Percentiles rank a stretch among this genome's conserved stretches.
Evolutionary conservation across 2,329 filamentous ascomycete species (phyloP).

Genomic region (Talaromyces pinophilus): DNA sequence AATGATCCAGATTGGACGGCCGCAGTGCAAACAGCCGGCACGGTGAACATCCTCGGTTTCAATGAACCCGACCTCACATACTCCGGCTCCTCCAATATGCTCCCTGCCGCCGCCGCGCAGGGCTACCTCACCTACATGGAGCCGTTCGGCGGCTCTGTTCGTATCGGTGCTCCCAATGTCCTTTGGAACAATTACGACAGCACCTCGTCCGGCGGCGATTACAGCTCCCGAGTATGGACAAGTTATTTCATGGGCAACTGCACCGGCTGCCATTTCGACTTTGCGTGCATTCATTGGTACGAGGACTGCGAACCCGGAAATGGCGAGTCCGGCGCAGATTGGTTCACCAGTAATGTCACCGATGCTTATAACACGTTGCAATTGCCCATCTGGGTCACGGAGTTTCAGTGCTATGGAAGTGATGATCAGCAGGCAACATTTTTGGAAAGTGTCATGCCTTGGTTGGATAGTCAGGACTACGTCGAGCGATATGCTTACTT

Average conservation of each 20-base stretch:
- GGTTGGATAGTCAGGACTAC: constrained; percentile 25
- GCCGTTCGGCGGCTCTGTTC: neutral
- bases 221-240: constrained; percentile 32
- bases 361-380: constrained; percentile 25
- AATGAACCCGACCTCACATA: neutral
- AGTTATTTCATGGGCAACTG: constrained; percentile 33
- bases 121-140: neutral
- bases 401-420: constrained; percentile 9
- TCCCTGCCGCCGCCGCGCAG: neutral
- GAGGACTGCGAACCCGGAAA: constrained; percentile 25
- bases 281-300: constrained; percentile 40
- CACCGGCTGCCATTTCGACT: constrained; percentile 36
- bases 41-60: neutral
- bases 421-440: constrained; percentile 16
- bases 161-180: neutral
- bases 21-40: neutral
- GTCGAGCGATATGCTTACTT: constrained; percentile 28
- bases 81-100: neutral
- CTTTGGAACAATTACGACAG: constrained; percentile 27
- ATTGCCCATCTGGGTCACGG: constrained; percentile 26
- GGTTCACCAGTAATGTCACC: constrained; percentile 34
- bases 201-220: constrained; percentile 21
- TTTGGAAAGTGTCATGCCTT: constrained; percentile 24
- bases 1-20: neutral
- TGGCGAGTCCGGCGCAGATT: constrained; percentile 30